Conservation (phyloP, 148 eudicot species). For the Vaccinium myrtillus region DNA sequence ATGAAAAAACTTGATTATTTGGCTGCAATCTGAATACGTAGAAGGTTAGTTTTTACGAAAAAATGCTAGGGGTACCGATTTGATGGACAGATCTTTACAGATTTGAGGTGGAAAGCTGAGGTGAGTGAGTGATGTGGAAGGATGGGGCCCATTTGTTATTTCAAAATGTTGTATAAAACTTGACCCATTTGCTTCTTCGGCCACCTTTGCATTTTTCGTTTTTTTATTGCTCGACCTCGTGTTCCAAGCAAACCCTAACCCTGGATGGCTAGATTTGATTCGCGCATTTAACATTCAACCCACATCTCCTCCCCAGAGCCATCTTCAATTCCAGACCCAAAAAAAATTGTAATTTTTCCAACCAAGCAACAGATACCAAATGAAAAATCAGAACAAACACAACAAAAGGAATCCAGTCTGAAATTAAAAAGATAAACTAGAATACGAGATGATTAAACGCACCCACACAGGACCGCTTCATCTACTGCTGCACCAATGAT, state of each 20-base stretch:
- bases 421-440: neutral
- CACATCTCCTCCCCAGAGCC: slow-evolving; percentile 44
- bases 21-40: neutral
- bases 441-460: neutral
- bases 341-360: slow-evolving; percentile 12
- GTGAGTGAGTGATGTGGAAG: too few species aligned
- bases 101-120: too few species aligned
- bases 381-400: neutral
- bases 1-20: neutral
- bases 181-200: slow-evolving; percentile 31
- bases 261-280: slow-evolving; percentile 12
- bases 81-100: too few species aligned
- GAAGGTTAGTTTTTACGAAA: neutral
- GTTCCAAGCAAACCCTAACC: slow-evolving; percentile 23
- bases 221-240: slow-evolving; percentile 50
- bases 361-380: neutral
- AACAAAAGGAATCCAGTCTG: neutral
- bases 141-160: too few species aligned
- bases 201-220: slow-evolving; percentile 23
- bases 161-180: too few species aligned
- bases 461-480: neutral
- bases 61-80: too few species aligned
- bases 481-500: too few species aligned
- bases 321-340: slow-evolving; percentile 19
- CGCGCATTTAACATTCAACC: slow-evolving; percentile 15